Percentiles rank a stretch among this genome's conserved stretches.
Conservation (phyloP, 1,284 basidiomycete species). For the Crucibulum parvulum region DNA sequence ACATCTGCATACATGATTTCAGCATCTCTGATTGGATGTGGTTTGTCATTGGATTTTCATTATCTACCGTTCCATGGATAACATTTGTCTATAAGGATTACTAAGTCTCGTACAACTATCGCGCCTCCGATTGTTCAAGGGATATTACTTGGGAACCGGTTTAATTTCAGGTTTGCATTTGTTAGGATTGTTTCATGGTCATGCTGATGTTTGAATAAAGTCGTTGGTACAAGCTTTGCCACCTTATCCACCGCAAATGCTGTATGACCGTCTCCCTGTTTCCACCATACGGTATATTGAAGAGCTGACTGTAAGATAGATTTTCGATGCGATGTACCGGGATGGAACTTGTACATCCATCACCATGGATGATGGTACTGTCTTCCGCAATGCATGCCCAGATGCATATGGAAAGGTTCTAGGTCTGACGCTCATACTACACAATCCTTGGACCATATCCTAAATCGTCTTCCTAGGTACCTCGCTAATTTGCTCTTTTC, state of each 20-base stretch:
- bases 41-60: slow-evolving; percentile 39
- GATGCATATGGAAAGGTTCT: slow-evolving; percentile 83
- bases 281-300: no score
- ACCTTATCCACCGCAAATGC: slow-evolving; percentile 79
- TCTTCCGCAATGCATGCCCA: slow-evolving; percentile 71
- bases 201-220: slow-evolving; percentile 41
- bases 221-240: slow-evolving; percentile 88
- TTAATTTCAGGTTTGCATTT: slow-evolving; percentile 45
- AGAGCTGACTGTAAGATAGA: slow-evolving; percentile 31
- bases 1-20: slow-evolving; percentile 86
- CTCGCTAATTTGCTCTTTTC: slow-evolving; percentile 79
- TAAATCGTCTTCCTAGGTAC: slow-evolving; percentile 45
- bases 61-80: neutral
- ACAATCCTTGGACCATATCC: neutral
- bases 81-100: slow-evolving; percentile 53
- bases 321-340: slow-evolving; percentile 77
- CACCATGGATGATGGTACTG: slow-evolving; percentile 62
- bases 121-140: slow-evolving; percentile 61
- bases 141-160: slow-evolving; percentile 79
- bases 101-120: slow-evolving; percentile 81
- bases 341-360: slow-evolving; percentile 80
- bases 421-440: slow-evolving; percentile 22
- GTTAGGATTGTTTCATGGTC: neutral
- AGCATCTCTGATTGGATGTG: slow-evolving; percentile 79
- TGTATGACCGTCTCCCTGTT: slow-evolving; percentile 41